Base-by-base conservation (phyloP, 2,329 filamentous ascomycete genomes). In the Colletotrichum euphorbiae region DNA sequence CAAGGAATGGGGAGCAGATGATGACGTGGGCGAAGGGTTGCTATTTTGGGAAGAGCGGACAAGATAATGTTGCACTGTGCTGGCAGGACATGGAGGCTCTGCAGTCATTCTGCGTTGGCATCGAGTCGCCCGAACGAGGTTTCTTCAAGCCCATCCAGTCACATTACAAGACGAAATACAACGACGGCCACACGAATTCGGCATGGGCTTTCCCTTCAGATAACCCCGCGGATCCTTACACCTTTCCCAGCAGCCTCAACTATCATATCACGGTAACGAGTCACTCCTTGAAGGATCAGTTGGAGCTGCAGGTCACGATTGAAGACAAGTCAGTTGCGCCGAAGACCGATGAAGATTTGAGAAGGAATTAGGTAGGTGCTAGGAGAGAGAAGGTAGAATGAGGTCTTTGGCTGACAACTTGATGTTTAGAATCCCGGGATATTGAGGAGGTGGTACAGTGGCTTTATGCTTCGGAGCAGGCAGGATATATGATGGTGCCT, bases 71-170 rank as follows among this genome's bases (percentile, higher is more conserved):
- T 0, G 40, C 42, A 24, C 61, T 68, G 1, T 68, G 65, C 12
- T 68, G 65, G 65, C 61, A 65, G 43, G 65, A 68, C 31, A 65
- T 65, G 65, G 54, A 65, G 17, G 65, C 61, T 17, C 12, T 68
- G 3, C 61, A 65, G 24, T 54, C 46, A n/a, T 68, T 68, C 12
- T 68, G 65, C 48, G 13, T 68, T 33, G 61, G 65, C 48, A 42
- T 68, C 12, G 61, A 68, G 46, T 68, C 65, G 17, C 65, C 65
- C 11, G 65, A 68, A 7, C 55, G 65, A 6, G 65, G 65, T 0
- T 68, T 68, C 24, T 68, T 59, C 46, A 55, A 65, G 13, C 65
- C 65, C 6, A 65, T 68, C 9, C 61, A 45, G 33, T 65, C 61
- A 4, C 61, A 60, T 1, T 68, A 65, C 48, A 68, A 68, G 48